Percentiles rank a stretch among this genome's conserved stretches.
Conservation (phyloP, 2,329 filamentous ascomycete genomes). For the Alternaria sp. region DNA sequence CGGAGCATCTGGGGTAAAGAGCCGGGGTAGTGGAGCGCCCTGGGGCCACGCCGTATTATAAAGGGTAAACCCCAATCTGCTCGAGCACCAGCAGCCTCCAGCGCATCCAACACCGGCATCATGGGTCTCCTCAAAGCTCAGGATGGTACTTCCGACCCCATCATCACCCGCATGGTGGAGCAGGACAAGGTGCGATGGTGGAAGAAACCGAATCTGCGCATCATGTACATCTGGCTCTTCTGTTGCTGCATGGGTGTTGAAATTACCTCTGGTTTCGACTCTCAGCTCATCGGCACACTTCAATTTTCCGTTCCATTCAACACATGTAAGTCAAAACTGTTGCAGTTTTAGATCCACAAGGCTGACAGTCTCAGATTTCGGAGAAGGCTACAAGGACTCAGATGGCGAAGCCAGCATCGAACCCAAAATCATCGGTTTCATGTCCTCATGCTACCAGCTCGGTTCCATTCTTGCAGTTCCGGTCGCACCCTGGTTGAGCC, state of each 20-base stretch:
- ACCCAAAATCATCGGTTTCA: constrained; percentile 41
- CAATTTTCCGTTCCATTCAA: constrained; percentile 46
- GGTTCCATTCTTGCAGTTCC: constrained; percentile 45
- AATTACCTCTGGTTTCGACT: constrained; percentile 49
- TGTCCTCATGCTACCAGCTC: constrained; percentile 46
- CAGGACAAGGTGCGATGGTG: constrained; percentile 54
- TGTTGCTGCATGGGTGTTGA: constrained; percentile 49
- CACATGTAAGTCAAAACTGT: constrained; percentile 28
- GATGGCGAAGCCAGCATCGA: constrained; percentile 28
- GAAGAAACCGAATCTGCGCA: constrained; percentile 48
- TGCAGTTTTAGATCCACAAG: too few species aligned
- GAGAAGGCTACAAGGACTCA: constrained; percentile 31
- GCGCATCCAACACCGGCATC: constrained; percentile 21
- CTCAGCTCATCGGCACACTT: constrained; percentile 47
- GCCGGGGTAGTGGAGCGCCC: constrained; percentile 23
- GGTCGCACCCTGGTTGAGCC: constrained; percentile 41
- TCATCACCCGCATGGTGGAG: constrained; percentile 53
- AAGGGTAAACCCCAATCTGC: constrained; percentile 20
- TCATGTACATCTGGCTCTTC: constrained; percentile 49
- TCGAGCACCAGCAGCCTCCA: constrained; percentile 17
- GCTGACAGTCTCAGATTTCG: constrained; percentile 36
- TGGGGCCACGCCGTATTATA: constrained; percentile 24
- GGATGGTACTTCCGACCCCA: constrained; percentile 47
- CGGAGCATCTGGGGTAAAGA: constrained; percentile 32
- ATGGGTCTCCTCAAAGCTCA: constrained; percentile 36